These are phyloP conservation scores for Chaetomium tenue DNA, from an alignment of 495 filamentous ascomycete species.

Conservation along the genomic window DNA sequence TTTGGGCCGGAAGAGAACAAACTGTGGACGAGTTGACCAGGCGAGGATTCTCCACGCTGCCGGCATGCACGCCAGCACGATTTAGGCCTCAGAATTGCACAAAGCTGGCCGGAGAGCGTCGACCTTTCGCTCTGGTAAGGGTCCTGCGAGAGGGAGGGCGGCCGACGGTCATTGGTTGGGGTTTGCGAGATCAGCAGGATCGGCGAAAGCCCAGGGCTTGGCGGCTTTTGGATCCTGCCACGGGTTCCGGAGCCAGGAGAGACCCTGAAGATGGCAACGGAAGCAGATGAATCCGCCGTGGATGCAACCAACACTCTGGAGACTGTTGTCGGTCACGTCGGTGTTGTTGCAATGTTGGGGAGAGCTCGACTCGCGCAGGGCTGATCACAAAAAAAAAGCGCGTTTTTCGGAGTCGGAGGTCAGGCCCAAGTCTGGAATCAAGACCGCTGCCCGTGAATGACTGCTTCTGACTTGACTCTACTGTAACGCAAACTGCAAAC, in stretches of 20 bases:
- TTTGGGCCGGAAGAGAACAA: not conserved
- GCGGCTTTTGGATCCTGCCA: constrained; percentile 3
- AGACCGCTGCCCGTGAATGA: too few relatives aligned
- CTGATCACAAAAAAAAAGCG: not conserved
- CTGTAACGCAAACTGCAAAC: too few relatives aligned
- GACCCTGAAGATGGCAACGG: constrained; percentile 3
- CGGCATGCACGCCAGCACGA: not conserved
- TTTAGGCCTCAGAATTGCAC: not conserved
- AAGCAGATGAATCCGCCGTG: not conserved
- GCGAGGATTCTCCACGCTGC: not conserved
- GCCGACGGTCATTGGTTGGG: not conserved
- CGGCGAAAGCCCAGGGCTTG: constrained; percentile 15
- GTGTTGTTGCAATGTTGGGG: too few relatives aligned
- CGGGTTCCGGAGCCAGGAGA: constrained; percentile 7
- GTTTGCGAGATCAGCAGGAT: constrained; percentile 17
- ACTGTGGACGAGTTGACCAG: not conserved
- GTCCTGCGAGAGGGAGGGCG: constrained; percentile 18
- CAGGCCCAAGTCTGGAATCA: too few relatives aligned
- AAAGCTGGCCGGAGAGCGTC: not conserved
- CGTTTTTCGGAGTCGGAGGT: not conserved
- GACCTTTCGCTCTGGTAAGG: constrained; percentile 2
- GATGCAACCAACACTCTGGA: too few relatives aligned
- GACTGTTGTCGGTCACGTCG: too few relatives aligned
- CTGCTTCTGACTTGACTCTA: too few relatives aligned
- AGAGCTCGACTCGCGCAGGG: not conserved